These are phyloP conservation scores for Chaetothyriales sp. DNA, from an alignment of 2,329 filamentous ascomycete genomes.

Conservation along the genomic window DNA sequence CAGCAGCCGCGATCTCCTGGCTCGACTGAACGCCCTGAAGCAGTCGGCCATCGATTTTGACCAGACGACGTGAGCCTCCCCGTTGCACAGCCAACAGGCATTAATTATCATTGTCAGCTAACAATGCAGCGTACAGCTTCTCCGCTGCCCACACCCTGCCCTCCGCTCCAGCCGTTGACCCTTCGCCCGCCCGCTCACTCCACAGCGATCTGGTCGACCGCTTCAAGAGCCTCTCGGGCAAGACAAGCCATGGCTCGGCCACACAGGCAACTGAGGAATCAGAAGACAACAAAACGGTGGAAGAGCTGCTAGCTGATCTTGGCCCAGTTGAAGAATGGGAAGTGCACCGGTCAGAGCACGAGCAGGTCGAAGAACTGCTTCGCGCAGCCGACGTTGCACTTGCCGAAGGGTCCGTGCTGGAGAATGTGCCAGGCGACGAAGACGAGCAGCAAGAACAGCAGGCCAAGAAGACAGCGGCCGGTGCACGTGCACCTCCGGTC, in stretches of 20 bases:
- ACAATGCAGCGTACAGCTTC: constrained; percentile 4
- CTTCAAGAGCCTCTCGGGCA: constrained; percentile 13
- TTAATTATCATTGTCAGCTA: constrained; percentile 2
- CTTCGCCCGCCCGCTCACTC: constrained; percentile 12
- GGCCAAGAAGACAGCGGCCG: background rate
- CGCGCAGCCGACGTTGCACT: constrained; percentile 15
- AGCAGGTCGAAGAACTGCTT: constrained; percentile 19
- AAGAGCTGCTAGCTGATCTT: constrained; percentile 22
- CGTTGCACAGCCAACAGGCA: background rate
- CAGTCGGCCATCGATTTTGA: constrained; percentile 22
- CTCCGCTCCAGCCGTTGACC: constrained; percentile 3
- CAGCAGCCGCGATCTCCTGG: constrained; percentile 20
- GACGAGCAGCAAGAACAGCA: constrained; percentile 2
- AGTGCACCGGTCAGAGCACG: constrained; percentile 14
- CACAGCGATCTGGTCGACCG: constrained; percentile 14
- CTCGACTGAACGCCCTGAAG: constrained; percentile 24
- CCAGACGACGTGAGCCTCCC: constrained; percentile 16
- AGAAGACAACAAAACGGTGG: constrained; percentile 20
- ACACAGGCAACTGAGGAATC: constrained; percentile 3
- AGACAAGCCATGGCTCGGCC: background rate
- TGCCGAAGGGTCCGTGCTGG: constrained; percentile 2
- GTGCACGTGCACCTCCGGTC: background rate
- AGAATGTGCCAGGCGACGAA: constrained; percentile 1
- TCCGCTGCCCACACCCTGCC: constrained; percentile 1
- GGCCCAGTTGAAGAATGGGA: constrained; percentile 20